Evolutionary conservation across 2,329 filamentous ascomycete genomes (phyloP), one percentile per base, ranked within the genome.

Genomic region (Cercospora brassicicola): DNA sequence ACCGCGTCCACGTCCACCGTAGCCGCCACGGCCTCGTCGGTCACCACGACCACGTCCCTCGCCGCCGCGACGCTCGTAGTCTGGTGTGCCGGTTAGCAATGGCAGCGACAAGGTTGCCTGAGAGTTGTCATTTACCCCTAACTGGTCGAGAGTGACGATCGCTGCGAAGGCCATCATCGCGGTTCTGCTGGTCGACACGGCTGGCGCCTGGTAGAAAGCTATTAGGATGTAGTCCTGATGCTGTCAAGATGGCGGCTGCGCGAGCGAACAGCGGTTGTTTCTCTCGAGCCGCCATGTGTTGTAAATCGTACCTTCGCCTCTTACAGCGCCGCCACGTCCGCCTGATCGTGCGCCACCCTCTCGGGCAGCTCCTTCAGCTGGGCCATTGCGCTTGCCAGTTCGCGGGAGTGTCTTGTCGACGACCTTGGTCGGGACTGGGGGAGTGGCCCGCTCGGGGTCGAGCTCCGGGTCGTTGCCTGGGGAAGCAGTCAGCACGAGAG

Each of bases 361-460:
- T 30, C 56, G 59, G 67, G 75, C 74, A 67, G 91, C 89, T 78
- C 88, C 87, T 80, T 93, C 89, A 80, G 89, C 88, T 79, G 91
- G 90, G 80, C 87, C 90, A 84, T 94, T 94, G 85, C 93, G 92
- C 90, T 97, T 97, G 81, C 87, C 88, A 80, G 87, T 87, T 82
- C 93, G 90, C 78, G 88, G 85, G 75, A 86, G 83, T 74, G 89
- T 88, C 89, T 95, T 96, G 82, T 97, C 93, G 80, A 95, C 88
- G 81, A 92, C 91, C 88, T 93, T 95, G 78, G 92, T 89, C 78
- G 93, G 94, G 20, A 64, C 62, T 80, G 90, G 90, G 77, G 89
- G 85, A 78, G 90, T 89, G 75, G 87, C 86, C 83, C 89, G 89
- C 84, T 94, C 92, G 81, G 88, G 87, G 81, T 89, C 88, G 79